Percentiles rank a stretch among this genome's conserved stretches.
Conservation (phyloP, 257 asterid species). For the Rhazya stricta region DNA sequence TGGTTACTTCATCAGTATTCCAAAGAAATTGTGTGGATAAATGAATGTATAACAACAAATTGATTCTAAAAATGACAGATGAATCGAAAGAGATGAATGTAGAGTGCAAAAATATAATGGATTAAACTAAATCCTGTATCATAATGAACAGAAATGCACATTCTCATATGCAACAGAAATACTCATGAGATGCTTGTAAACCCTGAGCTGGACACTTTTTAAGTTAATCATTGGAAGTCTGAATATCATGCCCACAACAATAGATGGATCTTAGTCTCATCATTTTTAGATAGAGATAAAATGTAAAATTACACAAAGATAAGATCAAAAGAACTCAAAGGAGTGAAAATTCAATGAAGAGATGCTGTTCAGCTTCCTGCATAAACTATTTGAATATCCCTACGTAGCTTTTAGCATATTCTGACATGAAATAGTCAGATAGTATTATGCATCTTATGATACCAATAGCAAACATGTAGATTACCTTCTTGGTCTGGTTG, state of each 20-base stretch:
- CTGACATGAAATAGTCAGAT: not conserved
- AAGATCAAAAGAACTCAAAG: not conserved
- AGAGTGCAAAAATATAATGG: not conserved
- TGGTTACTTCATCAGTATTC: not conserved
- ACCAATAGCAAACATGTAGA: conserved; percentile 5
- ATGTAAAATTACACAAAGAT: not conserved
- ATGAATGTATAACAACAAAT: not conserved
- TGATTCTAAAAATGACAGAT: not conserved
- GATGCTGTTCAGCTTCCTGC: not conserved
- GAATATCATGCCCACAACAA: not conserved
- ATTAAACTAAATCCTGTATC: not conserved
- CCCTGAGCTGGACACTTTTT: not conserved
- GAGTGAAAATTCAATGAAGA: not conserved
- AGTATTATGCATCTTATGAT: not conserved
- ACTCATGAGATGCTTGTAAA: conserved; percentile 2
- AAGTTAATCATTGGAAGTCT: not conserved
- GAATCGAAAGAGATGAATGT: not conserved
- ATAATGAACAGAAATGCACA: not conserved
- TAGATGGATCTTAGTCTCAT: not conserved
- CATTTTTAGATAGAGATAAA: not conserved
- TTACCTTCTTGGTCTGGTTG: conserved; percentile 56
- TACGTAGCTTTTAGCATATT: not conserved
- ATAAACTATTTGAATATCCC: not conserved
- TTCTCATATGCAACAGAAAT: not conserved
- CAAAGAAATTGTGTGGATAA: not conserved